Evolutionary conservation across 2,329 filamentous ascomycete genomes (phyloP), one percentile per base, ranked within the genome.

Genomic region (Rosellinia necatrix): DNA sequence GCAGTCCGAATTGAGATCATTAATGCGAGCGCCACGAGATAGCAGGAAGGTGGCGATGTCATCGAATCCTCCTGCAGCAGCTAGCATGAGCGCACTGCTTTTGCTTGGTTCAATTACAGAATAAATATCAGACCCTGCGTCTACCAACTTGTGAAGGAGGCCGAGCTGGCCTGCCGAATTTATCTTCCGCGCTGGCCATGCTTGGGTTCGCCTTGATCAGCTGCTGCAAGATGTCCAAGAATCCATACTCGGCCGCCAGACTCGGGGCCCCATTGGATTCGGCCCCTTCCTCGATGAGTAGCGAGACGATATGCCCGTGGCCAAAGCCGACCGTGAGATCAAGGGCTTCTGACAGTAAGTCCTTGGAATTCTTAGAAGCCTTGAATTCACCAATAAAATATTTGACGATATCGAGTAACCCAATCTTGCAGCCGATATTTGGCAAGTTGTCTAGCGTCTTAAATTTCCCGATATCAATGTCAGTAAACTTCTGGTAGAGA

Each of bases 161-260:
- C n/a, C 17, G 15, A 38, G 35, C 35, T 38, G 35, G 35, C 35
- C 35, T 38, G 35, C n/a, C 35, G 9, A 38, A 17, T 17, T 38
- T 38, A 38, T 38, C 35, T 38, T 38, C 4, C 6, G 19, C 15
- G 3, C 9, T 38, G 35, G 35, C 35, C 35, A 38, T 38, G 7
- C 13, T 17, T 17, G 35, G 35, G 35, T 38, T 17, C 7, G 7
- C n/a, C n/a, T 38, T 38, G 4, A 38, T 17, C 35, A 38, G n/a
- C 35, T 38, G 35, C 35, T 38, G 35, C 35, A 38, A 38, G 17
- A 38, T 38, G n/a, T 17, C 35, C 17, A 38, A 17, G 35, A 15
- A 38, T 17, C 35, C 35, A 38, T 38, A 38, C n/a, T 38, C 35
- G 35, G 35, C 35, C n/a, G 35, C 35, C n/a, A 38, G 35, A 38